Conservation (phyloP, 495 filamentous ascomycete species). For the Penicillium dipodomyicola region DNA sequence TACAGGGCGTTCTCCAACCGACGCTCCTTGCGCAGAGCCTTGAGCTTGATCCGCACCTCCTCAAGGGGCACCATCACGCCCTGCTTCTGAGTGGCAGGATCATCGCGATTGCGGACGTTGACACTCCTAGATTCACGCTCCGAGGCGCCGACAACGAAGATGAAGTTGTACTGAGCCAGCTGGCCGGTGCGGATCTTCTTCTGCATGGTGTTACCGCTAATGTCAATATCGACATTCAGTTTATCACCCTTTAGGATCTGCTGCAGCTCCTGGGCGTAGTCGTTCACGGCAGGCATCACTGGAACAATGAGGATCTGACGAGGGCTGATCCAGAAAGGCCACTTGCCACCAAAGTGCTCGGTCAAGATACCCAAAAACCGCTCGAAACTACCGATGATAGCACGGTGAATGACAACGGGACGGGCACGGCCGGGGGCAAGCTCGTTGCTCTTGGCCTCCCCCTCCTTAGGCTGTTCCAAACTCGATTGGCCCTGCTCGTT, state of each 20-base stretch:
- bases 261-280: constrained; percentile 85
- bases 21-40: constrained; percentile 63
- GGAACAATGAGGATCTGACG: constrained; percentile 90
- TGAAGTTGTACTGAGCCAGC: constrained; percentile 86
- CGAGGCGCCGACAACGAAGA: constrained; percentile 82
- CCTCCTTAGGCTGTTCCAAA: constrained; percentile 16
- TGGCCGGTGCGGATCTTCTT: constrained; percentile 95
- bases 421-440: constrained; percentile 71
- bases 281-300: constrained; percentile 78
- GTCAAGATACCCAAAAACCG: constrained; percentile 90
- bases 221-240: constrained; percentile 81
- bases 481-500: constrained; percentile 49
- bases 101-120: constrained; percentile 89
- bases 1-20: constrained; percentile 53
- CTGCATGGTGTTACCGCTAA: constrained; percentile 86
- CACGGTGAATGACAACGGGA: constrained; percentile 96
- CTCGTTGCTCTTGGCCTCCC: constrained; percentile 33
- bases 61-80: constrained; percentile 70
- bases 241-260: constrained; percentile 48
- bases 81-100: constrained; percentile 74
- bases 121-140: constrained; percentile 75
- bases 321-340: constrained; percentile 97
- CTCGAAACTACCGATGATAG: constrained; percentile 90
- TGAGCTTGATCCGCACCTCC: constrained; percentile 73
- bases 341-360: constrained; percentile 96